Base-by-base conservation (phyloP, 2,329 filamentous ascomycete genomes). In the Phoma sp. region DNA sequence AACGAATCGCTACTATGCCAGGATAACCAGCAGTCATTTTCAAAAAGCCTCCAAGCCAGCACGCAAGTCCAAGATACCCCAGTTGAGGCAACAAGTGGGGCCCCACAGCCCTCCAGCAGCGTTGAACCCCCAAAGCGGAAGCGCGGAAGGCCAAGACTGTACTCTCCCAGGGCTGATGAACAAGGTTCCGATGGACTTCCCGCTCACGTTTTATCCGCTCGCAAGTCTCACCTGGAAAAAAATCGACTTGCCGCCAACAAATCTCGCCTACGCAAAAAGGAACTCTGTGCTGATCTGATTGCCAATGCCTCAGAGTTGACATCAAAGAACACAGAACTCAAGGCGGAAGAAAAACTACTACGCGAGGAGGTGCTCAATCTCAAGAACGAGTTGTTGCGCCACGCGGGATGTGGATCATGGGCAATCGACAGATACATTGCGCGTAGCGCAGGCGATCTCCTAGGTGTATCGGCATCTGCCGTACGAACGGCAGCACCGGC, bases 221-320 rank as follows among this genome's bases (percentile, higher is more conserved):
- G 71, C 37, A 61, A 72, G 47, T 68, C 62, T 4, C 69, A 73
- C 62, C 80, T 91, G 0, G 86, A 89, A 72, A 84, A 88, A 54
- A 92, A 92, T 70, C 82, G 89, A 7, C 77, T 89, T 3, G 89
- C 89, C 0, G 89, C 89, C 1, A 88, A 86, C 69, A 91, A 91
- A 69, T 92, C 88, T 67, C 84, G 89, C 3, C 83, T 87, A 65
- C 90, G 89, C 76, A 85, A 85, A 72, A 85, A 85, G 71, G 80
- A 82, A 57, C 82, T 82, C 63, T 81, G 79, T 33, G 75, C 80
- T 51, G 65, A 75, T 24, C 78, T 85, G 13, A 82, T 85, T 58
- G 72, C 72, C 27, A 73, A 73, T 44, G 73, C 74, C 22, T 71
- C 77, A 36, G 71, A 74, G 3, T 70, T 74, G 21, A 70, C 70